Percentiles rank a stretch among this genome's conserved stretches.
Conservation (phyloP, 208 protist species). For the Porcisia hertigi region DNA sequence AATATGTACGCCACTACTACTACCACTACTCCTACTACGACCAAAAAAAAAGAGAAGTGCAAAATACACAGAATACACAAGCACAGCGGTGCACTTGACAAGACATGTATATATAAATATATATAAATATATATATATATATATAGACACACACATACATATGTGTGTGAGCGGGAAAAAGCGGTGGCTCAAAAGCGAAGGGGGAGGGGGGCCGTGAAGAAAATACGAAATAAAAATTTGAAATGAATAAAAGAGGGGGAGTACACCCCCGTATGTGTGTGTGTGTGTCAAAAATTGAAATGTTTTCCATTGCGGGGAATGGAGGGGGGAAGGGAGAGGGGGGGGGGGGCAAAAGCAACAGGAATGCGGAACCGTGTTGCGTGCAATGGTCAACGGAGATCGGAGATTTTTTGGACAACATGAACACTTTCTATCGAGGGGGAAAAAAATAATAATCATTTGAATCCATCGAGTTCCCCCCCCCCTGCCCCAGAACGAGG, state of each 20-base stretch:
- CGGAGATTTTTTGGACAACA: no score
- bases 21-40: no score
- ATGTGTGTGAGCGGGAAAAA: neutral
- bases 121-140: neutral
- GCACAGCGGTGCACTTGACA: neutral
- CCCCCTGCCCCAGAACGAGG: no score
- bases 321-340: no score
- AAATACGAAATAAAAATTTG: slow-evolving; percentile 2
- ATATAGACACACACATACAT: slow-evolving; percentile 4
- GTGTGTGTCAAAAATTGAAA: no score
- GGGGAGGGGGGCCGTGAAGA: neutral
- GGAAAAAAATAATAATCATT: no score
- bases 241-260: no score
- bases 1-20: no score
- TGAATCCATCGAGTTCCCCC: no score
- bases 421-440: no score
- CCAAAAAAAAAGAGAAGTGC: neutral
- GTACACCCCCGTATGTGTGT: no score
- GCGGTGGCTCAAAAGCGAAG: neutral
- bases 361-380: neutral
- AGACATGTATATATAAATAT: neutral
- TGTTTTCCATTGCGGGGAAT: no score
- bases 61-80: neutral
- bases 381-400: neutral
- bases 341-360: neutral